These are phyloP conservation scores for Sequoia sempervirens DNA, from an alignment of 75 land plant species.

Conservation along the genomic window DNA sequence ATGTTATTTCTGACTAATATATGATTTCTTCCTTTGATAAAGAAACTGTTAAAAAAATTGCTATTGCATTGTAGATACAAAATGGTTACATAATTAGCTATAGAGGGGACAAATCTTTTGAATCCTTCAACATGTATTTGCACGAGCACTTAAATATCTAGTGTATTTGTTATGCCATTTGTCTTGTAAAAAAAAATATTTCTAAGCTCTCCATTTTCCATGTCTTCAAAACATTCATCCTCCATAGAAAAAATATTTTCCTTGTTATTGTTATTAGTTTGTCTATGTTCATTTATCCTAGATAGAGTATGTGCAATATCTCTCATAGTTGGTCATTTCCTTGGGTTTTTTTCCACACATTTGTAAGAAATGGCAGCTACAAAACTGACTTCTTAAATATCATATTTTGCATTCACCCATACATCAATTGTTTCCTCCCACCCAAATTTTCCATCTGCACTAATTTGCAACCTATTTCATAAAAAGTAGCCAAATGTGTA, in stretches of 20 bases:
- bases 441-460: slow-evolving; percentile 54
- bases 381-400: slow-evolving; percentile 56
- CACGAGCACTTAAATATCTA: not conserved
- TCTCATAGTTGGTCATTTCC: slow-evolving; percentile 76
- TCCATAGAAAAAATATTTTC: not conserved
- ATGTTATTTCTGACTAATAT: not conserved
- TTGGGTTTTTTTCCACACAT: slow-evolving; percentile 45
- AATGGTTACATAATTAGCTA: not conserved
- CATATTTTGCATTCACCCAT: slow-evolving; percentile 53
- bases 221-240: not conserved
- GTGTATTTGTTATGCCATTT: not conserved
- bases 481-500: not conserved
- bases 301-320: slow-evolving; percentile 65
- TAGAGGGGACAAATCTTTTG: not conserved
- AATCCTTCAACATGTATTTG: not conserved
- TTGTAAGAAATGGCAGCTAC: slow-evolving; percentile 68
- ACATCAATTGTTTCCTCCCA: slow-evolving; percentile 81
- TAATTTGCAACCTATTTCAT: slow-evolving; percentile 63
- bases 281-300: slow-evolving; percentile 19
- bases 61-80: not conserved
- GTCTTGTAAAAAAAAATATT: not conserved
- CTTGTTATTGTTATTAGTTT: not conserved
- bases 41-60: not conserved
- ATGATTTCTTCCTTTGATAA: not conserved
- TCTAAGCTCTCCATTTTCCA: not conserved